These are phyloP conservation scores for Sarocladium strictum DNA, from an alignment of 2,329 filamentous ascomycete species.

Conservation along the genomic window DNA sequence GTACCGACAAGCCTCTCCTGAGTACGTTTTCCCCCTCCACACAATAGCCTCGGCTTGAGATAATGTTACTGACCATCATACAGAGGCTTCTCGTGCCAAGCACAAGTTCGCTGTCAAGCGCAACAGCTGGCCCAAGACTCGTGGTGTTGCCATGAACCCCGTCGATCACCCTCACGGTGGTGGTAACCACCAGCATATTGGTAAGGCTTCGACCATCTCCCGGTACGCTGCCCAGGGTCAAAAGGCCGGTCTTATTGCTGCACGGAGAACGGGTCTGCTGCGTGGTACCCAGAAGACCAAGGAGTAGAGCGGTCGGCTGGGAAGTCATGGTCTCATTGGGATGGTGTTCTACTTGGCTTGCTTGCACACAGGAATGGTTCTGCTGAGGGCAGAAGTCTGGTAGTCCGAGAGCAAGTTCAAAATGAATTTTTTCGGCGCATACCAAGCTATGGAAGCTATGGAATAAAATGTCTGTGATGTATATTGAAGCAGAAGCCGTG, in stretches of 20 bases:
- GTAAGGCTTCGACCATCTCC: constrained; percentile 99
- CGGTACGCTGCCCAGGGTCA: constrained; percentile 97
- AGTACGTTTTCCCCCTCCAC: constrained; percentile 49
- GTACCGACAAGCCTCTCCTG: constrained; percentile 98
- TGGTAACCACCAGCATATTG: constrained; percentile 99
- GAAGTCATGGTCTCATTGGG: constrained; percentile 51
- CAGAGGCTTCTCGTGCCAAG: constrained; percentile 98
- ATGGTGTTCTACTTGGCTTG: constrained; percentile 59
- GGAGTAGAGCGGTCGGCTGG: constrained; percentile 60
- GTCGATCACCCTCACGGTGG: constrained; percentile 98
- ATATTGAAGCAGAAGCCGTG: not conserved
- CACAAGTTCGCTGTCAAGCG: constrained; percentile 99
- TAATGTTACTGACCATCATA: constrained; percentile 15
- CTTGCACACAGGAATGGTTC: constrained; percentile 49
- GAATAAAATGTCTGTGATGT: constrained; percentile 6
- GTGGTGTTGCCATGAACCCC: constrained; percentile 99
- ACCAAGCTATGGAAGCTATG: constrained; percentile 8
- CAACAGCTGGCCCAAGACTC: constrained; percentile 99
- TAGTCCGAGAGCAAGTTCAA: constrained; percentile 42
- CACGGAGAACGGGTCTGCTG: constrained; percentile 98
- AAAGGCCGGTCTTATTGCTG: constrained; percentile 99
- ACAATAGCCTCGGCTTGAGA: constrained; percentile 1
- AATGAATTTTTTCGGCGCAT: constrained; percentile 41
- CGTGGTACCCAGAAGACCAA: constrained; percentile 99
- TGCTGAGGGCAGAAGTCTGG: constrained; percentile 40